phyloP scores from a whole-genome alignment of 306 rosid species.

The Vigna radiata region DNA sequence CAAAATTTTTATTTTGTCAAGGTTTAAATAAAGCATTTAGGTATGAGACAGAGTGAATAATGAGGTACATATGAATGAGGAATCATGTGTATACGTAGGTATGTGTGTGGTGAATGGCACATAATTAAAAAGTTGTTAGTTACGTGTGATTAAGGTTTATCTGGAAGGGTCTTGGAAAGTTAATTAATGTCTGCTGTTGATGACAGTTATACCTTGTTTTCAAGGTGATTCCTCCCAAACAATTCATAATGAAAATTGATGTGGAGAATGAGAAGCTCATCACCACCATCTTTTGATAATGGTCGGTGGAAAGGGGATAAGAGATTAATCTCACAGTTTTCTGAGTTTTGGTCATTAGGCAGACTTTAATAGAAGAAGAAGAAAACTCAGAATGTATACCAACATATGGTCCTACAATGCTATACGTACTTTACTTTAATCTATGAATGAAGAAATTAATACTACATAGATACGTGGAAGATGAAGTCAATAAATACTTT shows the following conservation, averaged over 20 bases:
- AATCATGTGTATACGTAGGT: not conserved
- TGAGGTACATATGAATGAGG: not conserved
- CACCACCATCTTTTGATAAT: too few species aligned
- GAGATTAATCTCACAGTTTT: conserved; percentile 34
- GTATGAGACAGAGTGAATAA: not conserved
- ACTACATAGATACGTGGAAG: conserved; percentile 14
- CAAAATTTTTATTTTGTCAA: not conserved
- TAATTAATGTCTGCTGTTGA: not conserved
- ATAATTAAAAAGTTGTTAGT: not conserved
- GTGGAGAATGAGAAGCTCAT: too few species aligned
- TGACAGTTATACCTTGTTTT: conserved; percentile 38
- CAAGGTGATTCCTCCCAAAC: conserved; percentile 30
- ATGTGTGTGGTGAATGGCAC: not conserved
- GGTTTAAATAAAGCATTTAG: not conserved
- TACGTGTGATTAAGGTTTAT: conserved; percentile 39
- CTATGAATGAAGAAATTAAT: not conserved
- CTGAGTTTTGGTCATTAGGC: conserved; percentile 34
- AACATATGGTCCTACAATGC: conserved; percentile 39
- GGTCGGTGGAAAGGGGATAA: conserved; percentile 48
- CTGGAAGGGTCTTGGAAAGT: not conserved
- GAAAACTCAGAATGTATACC: not conserved
- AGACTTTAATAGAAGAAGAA: not conserved
- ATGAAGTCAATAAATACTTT: not conserved
- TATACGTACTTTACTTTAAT: not conserved
- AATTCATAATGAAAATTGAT: conserved; percentile 16